Evolutionary conservation across 73 alveolate species (phyloP), one percentile per base, ranked within the genome.

Genomic region (Loxodes magnus): DNA sequence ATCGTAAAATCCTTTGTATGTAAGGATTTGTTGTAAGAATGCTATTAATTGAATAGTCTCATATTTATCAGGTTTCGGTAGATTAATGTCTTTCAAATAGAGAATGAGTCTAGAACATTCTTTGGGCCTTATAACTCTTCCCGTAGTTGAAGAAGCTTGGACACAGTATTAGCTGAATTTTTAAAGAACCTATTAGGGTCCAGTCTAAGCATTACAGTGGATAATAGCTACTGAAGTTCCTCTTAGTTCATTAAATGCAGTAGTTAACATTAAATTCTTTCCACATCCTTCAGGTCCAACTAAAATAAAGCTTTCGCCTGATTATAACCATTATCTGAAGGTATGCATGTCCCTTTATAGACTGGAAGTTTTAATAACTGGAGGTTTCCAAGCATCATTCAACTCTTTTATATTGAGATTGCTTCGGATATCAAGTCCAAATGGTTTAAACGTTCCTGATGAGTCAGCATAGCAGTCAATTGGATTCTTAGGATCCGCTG

Each of bases 271-370:
- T 16, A 94, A 74, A 71, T 88, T 94, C 77, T 96, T 96, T 19
- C 99, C 99, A 43, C 99, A 79, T 4, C 99, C 99, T 73, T 96
- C 99, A 4, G 99, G 99, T 6, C 99, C 99, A 3, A 90, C 98
- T 26, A 96, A 84, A 26, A 96, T 83, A 56, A 96, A 88, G 0
- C 99, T 98, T 54, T 96, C 97, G 44, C 87, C 88, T 35, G 69
- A 65, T 28, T 77, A 88, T 44, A 93, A 28, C 99, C 99, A 93
- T 2, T 12, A 12, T 3, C 34, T 46, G 27, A 46, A 46, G 5
- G 34, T 9, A 1, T 78, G 79, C 44, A 85, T 64, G 60, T 82
- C 82, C 34, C 87, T 57, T 65, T 90, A 77, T 5, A 74, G 82
- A 43, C 80, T 75, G 30, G 89, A 77, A 19, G 99, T 93, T 53